Base-by-base conservation (phyloP, 169 alveolate genomes). In the Plasmodium coatneyi region DNA sequence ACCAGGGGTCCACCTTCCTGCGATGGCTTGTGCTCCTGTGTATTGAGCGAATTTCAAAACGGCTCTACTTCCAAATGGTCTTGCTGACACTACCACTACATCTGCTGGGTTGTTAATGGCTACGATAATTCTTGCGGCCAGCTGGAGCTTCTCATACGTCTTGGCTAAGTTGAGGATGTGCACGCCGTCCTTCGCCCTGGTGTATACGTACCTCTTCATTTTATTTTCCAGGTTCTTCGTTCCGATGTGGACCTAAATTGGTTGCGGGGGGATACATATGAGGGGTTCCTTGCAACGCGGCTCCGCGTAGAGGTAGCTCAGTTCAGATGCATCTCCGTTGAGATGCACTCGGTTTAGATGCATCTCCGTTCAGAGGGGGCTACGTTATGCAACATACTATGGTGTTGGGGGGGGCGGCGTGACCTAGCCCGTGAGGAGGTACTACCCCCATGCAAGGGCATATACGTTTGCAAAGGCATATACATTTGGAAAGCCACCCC, bases 1-100 rank as follows among this genome's bases (percentile, higher is more conserved):
- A 66, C 99, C 99, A 19, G 99, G 99, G 28, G 99, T 98, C 99
- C 99, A 99, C 93, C 99, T 98, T 39, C 99, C 99, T 1, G 99
- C 99, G 92, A 98, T 95, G 22, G 99, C 98, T 95, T 98, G 98
- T 71, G 99, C 98, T n/a, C 99, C 99, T 54, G 99, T 97, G 97
- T 98, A 98, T 96, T 98, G 99, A 36, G 99, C 98, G 96, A 99
- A 99, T 97, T 99, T 99, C 82, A 99, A 98, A 82, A 99, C 99
- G 2, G 99, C 99, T 92, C 99, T 98, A 95, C 99, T 98, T 74
- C 99, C 99, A 87, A 96, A 96, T 72, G 98, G 99, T 92, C 99
- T 97, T 84, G 99, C 99, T 83, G 99, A 98, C 28, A 99, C 99
- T 28, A 99, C 99, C 71, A 99, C 98, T 71, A 99, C 99, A 95